Conservation (phyloP, 2,329 filamentous ascomycete genomes). For the Neonectria punicea region DNA sequence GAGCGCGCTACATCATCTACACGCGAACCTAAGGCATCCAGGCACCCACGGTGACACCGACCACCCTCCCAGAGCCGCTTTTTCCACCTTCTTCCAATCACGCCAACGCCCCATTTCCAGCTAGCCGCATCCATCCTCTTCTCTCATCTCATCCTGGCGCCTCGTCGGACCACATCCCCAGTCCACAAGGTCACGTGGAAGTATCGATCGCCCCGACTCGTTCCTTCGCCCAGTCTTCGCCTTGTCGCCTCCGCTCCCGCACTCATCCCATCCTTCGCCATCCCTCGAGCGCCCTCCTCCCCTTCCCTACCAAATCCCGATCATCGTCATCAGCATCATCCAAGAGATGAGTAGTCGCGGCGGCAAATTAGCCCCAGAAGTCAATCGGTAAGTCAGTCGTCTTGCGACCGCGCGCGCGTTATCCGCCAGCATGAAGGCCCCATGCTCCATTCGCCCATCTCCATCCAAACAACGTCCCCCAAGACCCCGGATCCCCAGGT, state of each 20-base stretch:
- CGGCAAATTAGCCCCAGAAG: slow-evolving; percentile 98
- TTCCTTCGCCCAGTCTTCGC: slow-evolving; percentile 43
- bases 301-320: slow-evolving; percentile 45
- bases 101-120: slow-evolving; percentile 30
- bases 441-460: slow-evolving; percentile 18
- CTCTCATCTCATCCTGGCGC: slow-evolving; percentile 18
- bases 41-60: slow-evolving; percentile 10
- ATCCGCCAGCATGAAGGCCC: slow-evolving; percentile 22
- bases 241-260: slow-evolving; percentile 46
- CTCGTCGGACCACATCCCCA: slow-evolving; percentile 30
- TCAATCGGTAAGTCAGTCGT: slow-evolving; percentile 79
- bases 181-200: slow-evolving; percentile 41
- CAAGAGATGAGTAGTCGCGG: slow-evolving; percentile 96
- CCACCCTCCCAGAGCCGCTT: slow-evolving; percentile 33
- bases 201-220: slow-evolving; percentile 33
- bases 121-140: slow-evolving; percentile 10
- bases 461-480: slow-evolving; percentile 23
- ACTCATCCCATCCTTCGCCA: slow-evolving; percentile 42
- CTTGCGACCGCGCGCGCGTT: slow-evolving; percentile 27
- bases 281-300: slow-evolving; percentile 40
- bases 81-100: slow-evolving; percentile 32
- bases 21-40: slow-evolving; percentile 16
- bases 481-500: slow-evolving; percentile 22
- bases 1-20: slow-evolving; percentile 10
- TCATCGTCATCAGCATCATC: slow-evolving; percentile 49